These are phyloP conservation scores for Ceratobasidium sp. DNA, from an alignment of 1,284 basidiomycete genomes.

Conservation along the genomic window DNA sequence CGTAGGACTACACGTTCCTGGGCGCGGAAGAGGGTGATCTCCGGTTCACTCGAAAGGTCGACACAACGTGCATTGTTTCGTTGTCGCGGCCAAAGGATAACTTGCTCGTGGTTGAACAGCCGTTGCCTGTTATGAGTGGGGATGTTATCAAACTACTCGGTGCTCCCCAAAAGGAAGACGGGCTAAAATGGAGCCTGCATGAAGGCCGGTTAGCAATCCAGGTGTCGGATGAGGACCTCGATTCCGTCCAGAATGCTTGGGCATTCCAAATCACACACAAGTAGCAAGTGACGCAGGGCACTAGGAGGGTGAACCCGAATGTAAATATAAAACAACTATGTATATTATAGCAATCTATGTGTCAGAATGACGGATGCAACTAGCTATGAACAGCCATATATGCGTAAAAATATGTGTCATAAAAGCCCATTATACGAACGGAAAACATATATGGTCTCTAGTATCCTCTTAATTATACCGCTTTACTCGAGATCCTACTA, in stretches of 20 bases:
- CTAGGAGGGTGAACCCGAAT: background rate
- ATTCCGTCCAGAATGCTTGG: slow-evolving; percentile 61
- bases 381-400: too few species aligned
- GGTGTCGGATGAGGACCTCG: slow-evolving; percentile 55
- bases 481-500: slow-evolving; percentile 20
- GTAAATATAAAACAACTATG: background rate
- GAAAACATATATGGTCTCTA: too few species aligned
- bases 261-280: slow-evolving; percentile 59
- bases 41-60: slow-evolving; percentile 67
- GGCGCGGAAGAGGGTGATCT: slow-evolving; percentile 58
- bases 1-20: slow-evolving; percentile 57
- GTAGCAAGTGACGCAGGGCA: slow-evolving; percentile 51
- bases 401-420: too few species aligned
- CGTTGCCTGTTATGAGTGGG: slow-evolving; percentile 63
- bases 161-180: slow-evolving; percentile 48
- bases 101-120: slow-evolving; percentile 59
- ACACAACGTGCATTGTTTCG: slow-evolving; percentile 68
- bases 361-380: too few species aligned
- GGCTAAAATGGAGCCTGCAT: slow-evolving; percentile 48
- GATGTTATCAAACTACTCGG: slow-evolving; percentile 64
- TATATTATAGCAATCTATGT: too few species aligned
- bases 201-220: slow-evolving; percentile 52
- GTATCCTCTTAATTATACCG: background rate
- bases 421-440: too few species aligned
- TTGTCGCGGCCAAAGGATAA: slow-evolving; percentile 60